Evolutionary conservation across 2,329 filamentous ascomycete genomes (phyloP).

Genomic region (Colletotrichum cordylinicola): DNA sequence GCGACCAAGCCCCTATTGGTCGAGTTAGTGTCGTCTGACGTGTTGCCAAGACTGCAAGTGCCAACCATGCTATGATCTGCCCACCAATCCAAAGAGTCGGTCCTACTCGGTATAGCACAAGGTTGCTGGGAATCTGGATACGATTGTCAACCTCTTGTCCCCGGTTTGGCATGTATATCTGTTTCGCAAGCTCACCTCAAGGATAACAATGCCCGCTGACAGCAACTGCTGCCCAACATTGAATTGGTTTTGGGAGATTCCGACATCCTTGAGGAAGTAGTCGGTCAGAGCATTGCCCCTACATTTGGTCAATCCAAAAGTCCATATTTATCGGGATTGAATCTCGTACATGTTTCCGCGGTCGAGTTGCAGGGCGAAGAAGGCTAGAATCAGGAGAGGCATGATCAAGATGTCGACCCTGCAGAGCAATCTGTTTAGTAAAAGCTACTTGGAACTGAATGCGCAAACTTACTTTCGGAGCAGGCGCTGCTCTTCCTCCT

Average conservation of each 20-base stretch:
- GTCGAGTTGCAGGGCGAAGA: conserved; percentile 48
- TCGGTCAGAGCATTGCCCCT: conserved; percentile 24
- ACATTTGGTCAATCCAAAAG: background rate
- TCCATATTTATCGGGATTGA: background rate
- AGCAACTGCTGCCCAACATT: conserved; percentile 58
- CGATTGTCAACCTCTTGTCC: background rate
- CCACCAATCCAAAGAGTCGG: conserved; percentile 51
- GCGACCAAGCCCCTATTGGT: conserved; percentile 36
- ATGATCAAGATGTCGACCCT: conserved; percentile 52
- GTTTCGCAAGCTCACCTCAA: conserved; percentile 31
- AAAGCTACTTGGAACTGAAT: background rate
- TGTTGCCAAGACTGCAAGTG: conserved; percentile 22
- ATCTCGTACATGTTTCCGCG: conserved; percentile 38
- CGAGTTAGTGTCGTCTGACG: conserved; percentile 27
- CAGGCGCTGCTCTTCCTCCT: conserved; percentile 31
- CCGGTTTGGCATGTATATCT: background rate
- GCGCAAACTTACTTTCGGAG: conserved; percentile 31
- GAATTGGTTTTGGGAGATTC: conserved; percentile 55
- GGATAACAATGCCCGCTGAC: conserved; percentile 52
- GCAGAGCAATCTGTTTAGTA: background rate
- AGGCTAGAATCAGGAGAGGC: conserved; percentile 49
- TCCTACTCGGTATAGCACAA: conserved; percentile 50
- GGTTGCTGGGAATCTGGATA: conserved; percentile 49
- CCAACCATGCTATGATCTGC: conserved; percentile 48
- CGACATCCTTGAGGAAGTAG: conserved; percentile 52